These are phyloP conservation scores for Ustilago loliicola DNA, from an alignment of 1,284 basidiomycete genomes.

Conservation along the genomic window DNA sequence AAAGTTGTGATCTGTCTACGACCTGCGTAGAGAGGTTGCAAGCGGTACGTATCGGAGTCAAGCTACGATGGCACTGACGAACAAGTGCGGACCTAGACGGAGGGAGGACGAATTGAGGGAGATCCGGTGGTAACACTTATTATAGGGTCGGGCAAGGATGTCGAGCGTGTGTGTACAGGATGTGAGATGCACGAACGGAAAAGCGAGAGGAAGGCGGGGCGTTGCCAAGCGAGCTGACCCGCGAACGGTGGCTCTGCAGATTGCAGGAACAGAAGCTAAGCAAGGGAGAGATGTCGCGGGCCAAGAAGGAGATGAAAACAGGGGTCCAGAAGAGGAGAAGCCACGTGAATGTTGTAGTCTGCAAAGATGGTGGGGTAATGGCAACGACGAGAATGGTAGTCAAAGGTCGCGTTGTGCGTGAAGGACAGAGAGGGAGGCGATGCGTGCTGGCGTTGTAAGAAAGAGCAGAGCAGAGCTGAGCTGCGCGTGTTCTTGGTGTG, in stretches of 20 bases:
- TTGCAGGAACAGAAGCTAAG: background rate
- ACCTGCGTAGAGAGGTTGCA: slow-evolving; percentile 12
- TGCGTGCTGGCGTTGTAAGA: slow-evolving; percentile 5
- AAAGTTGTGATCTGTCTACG: slow-evolving; percentile 2
- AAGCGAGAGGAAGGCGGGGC: background rate
- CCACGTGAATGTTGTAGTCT: background rate
- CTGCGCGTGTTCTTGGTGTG: background rate
- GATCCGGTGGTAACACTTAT: background rate
- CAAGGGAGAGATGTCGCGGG: slow-evolving; percentile 4
- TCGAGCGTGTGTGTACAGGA: background rate
- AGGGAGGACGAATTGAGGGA: background rate
- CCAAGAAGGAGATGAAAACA: slow-evolving; percentile 3
- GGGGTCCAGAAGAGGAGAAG: background rate
- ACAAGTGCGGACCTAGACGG: background rate
- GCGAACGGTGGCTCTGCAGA: background rate
- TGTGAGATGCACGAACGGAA: background rate
- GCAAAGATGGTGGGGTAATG: background rate
- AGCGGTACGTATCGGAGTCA: background rate
- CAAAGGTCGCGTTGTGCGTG: background rate
- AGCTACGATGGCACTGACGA: background rate
- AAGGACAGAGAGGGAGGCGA: background rate
- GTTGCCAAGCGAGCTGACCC: background rate
- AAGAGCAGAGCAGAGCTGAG: background rate
- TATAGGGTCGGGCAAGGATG: background rate
- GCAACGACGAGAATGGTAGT: background rate